A percentile compares a stretch with the other conserved stretches of the same genome.
phyloP scores from a whole-genome alignment of 305 asterid species.

The Fraxinus sp. region DNA sequence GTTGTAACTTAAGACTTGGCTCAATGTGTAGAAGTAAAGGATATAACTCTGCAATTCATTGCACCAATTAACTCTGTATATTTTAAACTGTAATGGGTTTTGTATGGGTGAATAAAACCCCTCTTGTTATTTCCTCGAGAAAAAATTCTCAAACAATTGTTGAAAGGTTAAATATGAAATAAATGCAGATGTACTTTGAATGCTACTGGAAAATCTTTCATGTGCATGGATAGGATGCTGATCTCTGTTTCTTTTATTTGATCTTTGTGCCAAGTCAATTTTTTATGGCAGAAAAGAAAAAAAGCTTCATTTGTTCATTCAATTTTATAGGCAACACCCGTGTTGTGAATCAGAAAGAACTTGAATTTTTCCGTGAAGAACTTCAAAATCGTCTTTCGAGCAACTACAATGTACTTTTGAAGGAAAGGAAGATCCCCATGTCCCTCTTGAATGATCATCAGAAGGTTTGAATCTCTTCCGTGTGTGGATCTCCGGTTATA shows the following conservation, averaged over 20 bases:
- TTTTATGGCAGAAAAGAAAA: background rate
- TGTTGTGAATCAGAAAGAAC: conserved; percentile 78
- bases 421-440: conserved; percentile 84
- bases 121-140: too few relatives aligned
- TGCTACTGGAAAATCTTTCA: background rate
- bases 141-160: too few relatives aligned
- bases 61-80: background rate
- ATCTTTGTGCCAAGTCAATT: background rate
- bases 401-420: conserved; percentile 75
- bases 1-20: background rate
- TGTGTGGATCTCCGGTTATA: conserved; percentile 9
- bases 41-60: background rate
- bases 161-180: background rate
- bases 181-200: background rate
- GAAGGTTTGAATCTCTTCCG: conserved; percentile 50
- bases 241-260: background rate
- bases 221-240: background rate
- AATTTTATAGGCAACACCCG: conserved; percentile 66
- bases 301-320: background rate
- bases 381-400: conserved; percentile 66
- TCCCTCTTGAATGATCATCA: conserved; percentile 84
- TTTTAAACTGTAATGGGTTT: background rate
- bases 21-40: background rate
- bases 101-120: background rate
- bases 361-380: conserved; percentile 84